Percentiles rank a stretch among this genome's conserved stretches.
Evolutionary conservation across 495 filamentous ascomycete genomes (phyloP).

Genomic region (Neurospora discreta): DNA sequence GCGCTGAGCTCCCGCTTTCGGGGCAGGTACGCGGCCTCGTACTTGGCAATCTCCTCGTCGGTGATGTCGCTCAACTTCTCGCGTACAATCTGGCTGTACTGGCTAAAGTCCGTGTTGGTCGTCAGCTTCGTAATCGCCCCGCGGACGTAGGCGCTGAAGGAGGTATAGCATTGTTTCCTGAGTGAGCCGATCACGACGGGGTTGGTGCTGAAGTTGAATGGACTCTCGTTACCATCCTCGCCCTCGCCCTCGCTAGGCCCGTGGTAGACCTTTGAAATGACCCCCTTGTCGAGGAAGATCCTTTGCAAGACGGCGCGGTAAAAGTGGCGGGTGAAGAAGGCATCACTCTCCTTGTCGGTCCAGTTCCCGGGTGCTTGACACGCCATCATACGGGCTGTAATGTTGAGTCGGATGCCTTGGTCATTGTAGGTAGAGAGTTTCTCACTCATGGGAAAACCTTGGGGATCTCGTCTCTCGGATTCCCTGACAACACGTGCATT

Average conservation of each 20-base stretch:
- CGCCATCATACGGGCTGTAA: constrained; percentile 94
- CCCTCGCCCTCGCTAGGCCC: constrained; percentile 17
- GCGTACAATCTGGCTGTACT: constrained; percentile 43
- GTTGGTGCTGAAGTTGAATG: constrained; percentile 46
- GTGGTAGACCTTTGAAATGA: constrained; percentile 50
- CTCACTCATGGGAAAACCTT: constrained; percentile 88
- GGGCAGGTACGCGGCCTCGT: constrained; percentile 50
- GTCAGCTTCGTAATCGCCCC: constrained; percentile 68
- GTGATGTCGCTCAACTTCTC: constrained; percentile 52
- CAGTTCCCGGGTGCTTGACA: constrained; percentile 92
- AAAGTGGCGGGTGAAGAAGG: constrained; percentile 88
- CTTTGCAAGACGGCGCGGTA: constrained; percentile 85
- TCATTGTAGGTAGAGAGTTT: constrained; percentile 49
- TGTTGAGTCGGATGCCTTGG: constrained; percentile 71
- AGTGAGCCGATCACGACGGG: constrained; percentile 81
- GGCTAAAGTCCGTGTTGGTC: constrained; percentile 42
- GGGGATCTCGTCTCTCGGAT: constrained; percentile 59
- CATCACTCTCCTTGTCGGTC: constrained; percentile 65
- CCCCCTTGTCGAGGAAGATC: constrained; percentile 71
- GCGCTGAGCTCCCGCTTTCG: constrained; percentile 74
- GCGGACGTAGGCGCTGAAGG: constrained; percentile 65
- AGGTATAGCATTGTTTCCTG: constrained; percentile 65
- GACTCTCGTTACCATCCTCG: constrained; percentile 28
- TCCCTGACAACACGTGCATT: constrained; percentile 35
- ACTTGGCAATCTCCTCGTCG: constrained; percentile 60